Conservation (phyloP, 441 rosid species). For the Euphorbia corollata region DNA sequence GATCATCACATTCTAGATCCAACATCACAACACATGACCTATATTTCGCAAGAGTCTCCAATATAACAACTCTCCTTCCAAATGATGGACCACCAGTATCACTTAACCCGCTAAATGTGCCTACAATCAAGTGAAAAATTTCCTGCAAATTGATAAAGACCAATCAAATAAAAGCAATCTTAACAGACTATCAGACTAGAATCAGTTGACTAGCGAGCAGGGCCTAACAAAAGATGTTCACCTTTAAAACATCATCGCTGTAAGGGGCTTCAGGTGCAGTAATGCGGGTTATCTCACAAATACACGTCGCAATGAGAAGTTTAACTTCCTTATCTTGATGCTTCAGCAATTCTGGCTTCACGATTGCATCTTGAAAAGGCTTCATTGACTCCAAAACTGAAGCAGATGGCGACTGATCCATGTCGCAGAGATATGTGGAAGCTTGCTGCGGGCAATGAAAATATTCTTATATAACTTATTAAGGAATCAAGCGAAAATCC, state of each 20-base stretch:
- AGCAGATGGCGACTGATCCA: conserved; percentile 77
- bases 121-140: conserved; percentile 42
- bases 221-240: conserved; percentile 27
- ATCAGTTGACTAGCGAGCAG: conserved; percentile 15
- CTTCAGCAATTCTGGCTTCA: conserved; percentile 74
- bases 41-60: conserved; percentile 93
- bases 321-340: conserved; percentile 96
- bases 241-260: conserved; percentile 81
- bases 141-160: conserved; percentile 27
- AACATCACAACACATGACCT: conserved; percentile 97
- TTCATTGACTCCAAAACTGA: conserved; percentile 66
- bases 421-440: conserved; percentile 71
- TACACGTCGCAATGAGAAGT: conserved; percentile 93
- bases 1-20: conserved; percentile 93
- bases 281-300: conserved; percentile 94
- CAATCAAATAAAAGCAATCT: conserved; percentile 21
- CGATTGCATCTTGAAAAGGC: conserved; percentile 76
- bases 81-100: conserved; percentile 68
- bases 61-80: conserved; percentile 65
- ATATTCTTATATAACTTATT: conserved; percentile 14
- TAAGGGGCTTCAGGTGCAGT: conserved; percentile 99
- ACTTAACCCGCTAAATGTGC: conserved; percentile 66
- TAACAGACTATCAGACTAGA: not conserved
- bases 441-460: conserved; percentile 68
- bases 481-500: conserved; percentile 10